Base-by-base conservation (phyloP, 371 early-diverging fungal genomes). In the Mucor irregularis region DNA sequence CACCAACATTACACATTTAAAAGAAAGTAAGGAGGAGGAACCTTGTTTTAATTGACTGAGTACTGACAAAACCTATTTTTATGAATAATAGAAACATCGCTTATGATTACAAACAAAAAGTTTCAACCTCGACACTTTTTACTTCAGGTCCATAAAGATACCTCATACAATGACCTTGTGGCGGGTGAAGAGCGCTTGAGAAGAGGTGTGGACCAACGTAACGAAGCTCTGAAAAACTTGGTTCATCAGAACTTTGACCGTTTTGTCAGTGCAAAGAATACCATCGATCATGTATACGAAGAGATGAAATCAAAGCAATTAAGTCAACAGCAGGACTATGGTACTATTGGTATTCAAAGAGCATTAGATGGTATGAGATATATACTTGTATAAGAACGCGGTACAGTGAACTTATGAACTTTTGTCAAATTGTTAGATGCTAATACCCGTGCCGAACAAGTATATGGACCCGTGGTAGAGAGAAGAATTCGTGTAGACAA, bases 181-280 rank as follows among this genome's bases (percentile, higher is more conserved):
- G 57, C 63, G 13, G 98, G 96, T 0, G 84, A 88, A 19, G 77
- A 89, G 29, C 66, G 78, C 3, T 75, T 97, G 29, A 77, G 88
- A 42, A 68, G 64, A 47, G 81, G 89, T 1, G 89, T 95, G 14
- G 88, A 90, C 30, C 87, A 93, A 64, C 77, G 92, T n/a, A 83
- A 88, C 1, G 95, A 94, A 53, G 88, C 90, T 0, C 80, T 95
- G 26, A 93, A 91, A 58, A 83, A 82, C 25, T 69, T 96, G 14
- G 98, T 98, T 26, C 92, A 95, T 69, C 88, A 87, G 56, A 91
- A 97, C 61, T 98, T 98, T 80, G 94, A 95, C 61, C 89, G 94
- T 37, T 98, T 98, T 68, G 96, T 98, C 10, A 89, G 84, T 44
- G 97, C 98, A 16, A 96, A 96, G 74, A 89, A 85, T 56, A 94